These are phyloP conservation scores for Paraleonurus japonicus DNA, from an alignment of 257 asterid species.

Conservation along the genomic window DNA sequence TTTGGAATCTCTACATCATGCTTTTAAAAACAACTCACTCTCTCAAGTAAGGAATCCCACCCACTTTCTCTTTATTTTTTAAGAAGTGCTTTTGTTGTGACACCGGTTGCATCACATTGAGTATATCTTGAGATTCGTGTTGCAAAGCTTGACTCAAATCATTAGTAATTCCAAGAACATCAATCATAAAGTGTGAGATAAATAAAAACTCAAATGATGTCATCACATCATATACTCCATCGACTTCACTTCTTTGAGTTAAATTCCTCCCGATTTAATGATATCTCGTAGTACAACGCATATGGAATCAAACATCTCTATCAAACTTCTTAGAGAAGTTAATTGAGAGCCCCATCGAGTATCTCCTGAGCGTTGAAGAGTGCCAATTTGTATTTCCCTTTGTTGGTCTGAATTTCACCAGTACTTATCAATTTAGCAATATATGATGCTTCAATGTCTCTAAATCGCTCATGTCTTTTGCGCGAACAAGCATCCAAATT, in stretches of 20 bases:
- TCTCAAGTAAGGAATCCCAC: not conserved
- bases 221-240: conserved; percentile 6
- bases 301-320: not conserved
- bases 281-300: not conserved
- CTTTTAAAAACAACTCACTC: not conserved
- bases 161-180: not conserved
- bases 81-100: not conserved
- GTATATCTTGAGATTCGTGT: not conserved
- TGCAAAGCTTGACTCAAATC: not conserved
- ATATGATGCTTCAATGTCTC: not conserved
- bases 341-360: no score
- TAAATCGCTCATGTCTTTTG: not conserved
- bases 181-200: not conserved
- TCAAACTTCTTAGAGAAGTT: not conserved
- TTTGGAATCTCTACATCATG: not conserved
- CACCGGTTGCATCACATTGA: not conserved
- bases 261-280: not conserved
- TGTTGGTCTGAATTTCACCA: no score
- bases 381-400: no score
- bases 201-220: conserved; percentile 1
- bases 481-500: not conserved
- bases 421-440: not conserved
- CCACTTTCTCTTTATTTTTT: not conserved
- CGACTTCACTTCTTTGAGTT: not conserved
- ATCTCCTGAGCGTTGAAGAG: no score